These are phyloP conservation scores for Xylariomycetidae sp. DNA, from an alignment of 2,329 filamentous ascomycete genomes.

Conservation along the genomic window DNA sequence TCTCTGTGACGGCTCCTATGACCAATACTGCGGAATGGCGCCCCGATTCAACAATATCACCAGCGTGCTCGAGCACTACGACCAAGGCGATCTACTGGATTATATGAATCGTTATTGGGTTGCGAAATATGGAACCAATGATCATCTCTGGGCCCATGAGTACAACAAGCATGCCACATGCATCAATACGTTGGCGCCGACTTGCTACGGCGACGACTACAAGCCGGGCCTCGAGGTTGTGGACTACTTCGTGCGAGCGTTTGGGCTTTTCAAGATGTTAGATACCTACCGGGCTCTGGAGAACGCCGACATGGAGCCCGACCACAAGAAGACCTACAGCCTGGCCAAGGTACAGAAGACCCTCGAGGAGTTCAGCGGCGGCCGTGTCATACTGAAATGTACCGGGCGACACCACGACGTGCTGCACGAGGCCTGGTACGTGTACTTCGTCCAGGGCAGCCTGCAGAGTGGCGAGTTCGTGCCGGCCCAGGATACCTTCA, in stretches of 20 bases:
- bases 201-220: conserved; percentile 57
- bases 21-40: conserved; percentile 38
- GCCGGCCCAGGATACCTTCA: conserved; percentile 33
- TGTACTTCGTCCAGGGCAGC: conserved; percentile 48
- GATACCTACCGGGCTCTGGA: conserved; percentile 38
- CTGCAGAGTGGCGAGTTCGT: conserved; percentile 46
- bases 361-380: conserved; percentile 40
- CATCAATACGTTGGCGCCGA: conserved; percentile 61
- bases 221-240: conserved; percentile 36
- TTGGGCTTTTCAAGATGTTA: conserved; percentile 35
- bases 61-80: conserved; percentile 35
- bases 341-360: conserved; percentile 36
- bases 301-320: conserved; percentile 32
- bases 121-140: conserved; percentile 34
- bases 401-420: conserved; percentile 29
- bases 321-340: conserved; percentile 34
- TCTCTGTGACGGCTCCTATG: conserved; percentile 39
- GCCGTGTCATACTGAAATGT: conserved; percentile 41
- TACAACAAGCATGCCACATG: conserved; percentile 71
- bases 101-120: conserved; percentile 42
- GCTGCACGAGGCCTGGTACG: conserved; percentile 50
- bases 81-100: conserved; percentile 32
- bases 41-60: conserved; percentile 38
- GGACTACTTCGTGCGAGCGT: conserved; percentile 40
- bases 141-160: conserved; percentile 62